A percentile compares a stretch with the other conserved stretches of the same genome.
Conservation (phyloP, 768 basidiomycete genomes). For the Russula emetica region DNA sequence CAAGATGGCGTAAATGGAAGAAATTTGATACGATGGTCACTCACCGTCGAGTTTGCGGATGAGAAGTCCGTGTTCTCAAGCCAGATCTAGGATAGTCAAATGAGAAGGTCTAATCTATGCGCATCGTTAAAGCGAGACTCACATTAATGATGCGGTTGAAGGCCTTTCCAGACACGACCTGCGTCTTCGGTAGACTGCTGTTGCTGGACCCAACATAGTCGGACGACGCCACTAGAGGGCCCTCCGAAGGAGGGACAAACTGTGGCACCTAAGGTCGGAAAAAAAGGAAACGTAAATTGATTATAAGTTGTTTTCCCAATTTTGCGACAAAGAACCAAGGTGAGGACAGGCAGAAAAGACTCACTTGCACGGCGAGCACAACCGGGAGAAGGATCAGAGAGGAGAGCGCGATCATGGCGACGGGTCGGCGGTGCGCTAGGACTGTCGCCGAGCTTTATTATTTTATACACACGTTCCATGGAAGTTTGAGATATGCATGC, state of each 20-base stretch:
- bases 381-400: constrained; percentile 11
- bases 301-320: no score
- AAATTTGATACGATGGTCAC: background rate
- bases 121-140: background rate
- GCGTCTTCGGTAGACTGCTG: constrained; percentile 39
- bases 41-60: constrained; percentile 29
- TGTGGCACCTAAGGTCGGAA: constrained; percentile 26
- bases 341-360: background rate
- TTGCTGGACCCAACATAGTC: constrained; percentile 45
- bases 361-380: constrained; percentile 11
- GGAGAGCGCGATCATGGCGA: constrained; percentile 12
- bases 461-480: background rate
- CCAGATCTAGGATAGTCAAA: constrained; percentile 43
- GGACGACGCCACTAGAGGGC: constrained; percentile 31
- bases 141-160: constrained; percentile 47
- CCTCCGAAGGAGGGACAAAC: constrained; percentile 34
- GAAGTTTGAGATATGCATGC: background rate
- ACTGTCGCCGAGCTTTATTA: constrained; percentile 1
- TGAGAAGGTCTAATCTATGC: background rate
- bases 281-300: background rate
- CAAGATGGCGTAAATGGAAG: background rate
- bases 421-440: background rate
- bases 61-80: constrained; percentile 59
- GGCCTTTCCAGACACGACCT: constrained; percentile 40
- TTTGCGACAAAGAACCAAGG: background rate